phyloP scores from a whole-genome alignment of 768 basidiomycete genomes.

The Cystoderma amianthinum region DNA sequence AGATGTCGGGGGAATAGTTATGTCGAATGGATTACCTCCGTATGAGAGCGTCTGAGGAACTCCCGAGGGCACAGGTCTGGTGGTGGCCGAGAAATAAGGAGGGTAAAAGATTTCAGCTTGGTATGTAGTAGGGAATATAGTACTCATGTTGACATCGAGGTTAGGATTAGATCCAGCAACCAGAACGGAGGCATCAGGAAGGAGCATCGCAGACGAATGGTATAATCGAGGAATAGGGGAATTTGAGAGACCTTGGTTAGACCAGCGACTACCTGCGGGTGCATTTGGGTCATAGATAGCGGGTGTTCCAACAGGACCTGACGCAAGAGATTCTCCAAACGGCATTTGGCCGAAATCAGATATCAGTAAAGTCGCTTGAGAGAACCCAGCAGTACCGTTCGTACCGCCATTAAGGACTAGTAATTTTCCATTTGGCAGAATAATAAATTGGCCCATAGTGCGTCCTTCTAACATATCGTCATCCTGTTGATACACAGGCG shows the following conservation, averaged over 20 bases:
- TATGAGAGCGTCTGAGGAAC: slow-evolving; percentile 74
- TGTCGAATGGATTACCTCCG: slow-evolving; percentile 76
- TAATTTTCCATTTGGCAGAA: slow-evolving; percentile 72
- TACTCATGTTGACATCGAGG: slow-evolving; percentile 64
- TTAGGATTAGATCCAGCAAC: slow-evolving; percentile 94
- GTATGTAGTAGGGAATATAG: slow-evolving; percentile 71
- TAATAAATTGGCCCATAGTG: slow-evolving; percentile 93
- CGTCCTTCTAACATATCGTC: slow-evolving; percentile 70
- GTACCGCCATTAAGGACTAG: slow-evolving; percentile 75
- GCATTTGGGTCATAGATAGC: slow-evolving; percentile 78
- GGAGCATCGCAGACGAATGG: slow-evolving; percentile 86
- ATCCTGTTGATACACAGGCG: slow-evolving; percentile 57
- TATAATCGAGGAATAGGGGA: slow-evolving; percentile 77
- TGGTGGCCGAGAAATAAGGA: slow-evolving; percentile 66
- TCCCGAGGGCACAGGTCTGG: slow-evolving; percentile 64
- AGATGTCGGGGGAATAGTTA: slow-evolving; percentile 58
- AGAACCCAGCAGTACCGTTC: slow-evolving; percentile 88
- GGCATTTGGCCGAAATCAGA: slow-evolving; percentile 48
- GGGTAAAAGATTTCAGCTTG: slow-evolving; percentile 89
- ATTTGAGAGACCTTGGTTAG: slow-evolving; percentile 53
- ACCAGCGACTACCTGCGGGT: slow-evolving; percentile 68
- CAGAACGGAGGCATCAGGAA: slow-evolving; percentile 81
- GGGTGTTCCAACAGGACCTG: slow-evolving; percentile 75
- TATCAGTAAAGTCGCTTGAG: slow-evolving; percentile 46
- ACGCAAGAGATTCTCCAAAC: slow-evolving; percentile 64